Base-by-base conservation (phyloP, 371 early-diverging fungal species). In the Syncephalis plumigaleata region DNA sequence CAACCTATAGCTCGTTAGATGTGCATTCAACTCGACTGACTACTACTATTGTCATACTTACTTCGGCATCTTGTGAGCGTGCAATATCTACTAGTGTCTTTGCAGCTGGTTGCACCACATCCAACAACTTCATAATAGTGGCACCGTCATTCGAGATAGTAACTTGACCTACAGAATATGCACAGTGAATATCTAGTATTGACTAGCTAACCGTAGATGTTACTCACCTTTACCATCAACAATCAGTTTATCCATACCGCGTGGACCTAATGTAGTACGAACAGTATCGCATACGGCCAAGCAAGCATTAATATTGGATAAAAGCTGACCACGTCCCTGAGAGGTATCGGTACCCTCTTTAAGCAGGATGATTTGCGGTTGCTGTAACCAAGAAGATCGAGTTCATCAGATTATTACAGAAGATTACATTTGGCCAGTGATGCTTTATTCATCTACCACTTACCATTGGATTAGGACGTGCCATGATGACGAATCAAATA, bases 71-170 rank as follows among this genome's bases (percentile, higher is more conserved):
- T 74, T 99, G 99, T 43, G 97, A 85, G 52, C 98, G 79, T 36
- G 97, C 93, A 65, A 99, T 91, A 57, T 91, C 93, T 9, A 96
- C 96, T 24, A 99, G 70, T 4, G 98, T 85, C 69, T 92, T 91
- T 50, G 91, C 99, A 25, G 98, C 98, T 42, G 99, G 99, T 63
- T 99, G 99, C 38, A 92, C 91, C 55, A 98, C 90, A 60, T 98
- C 96, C 52, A 99, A 75, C 44, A 94, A 73, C 64, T 90, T 88
- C 79, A 99, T 74, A 58, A 99, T 99, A 36, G 99, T 99, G 17
- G 99, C 99, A 52, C 99, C 99, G 68, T 99, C 99, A 69, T 99
- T 99, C 22, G 99, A 98, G 56, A 99, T 96, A 13, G 98, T 90
- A 26, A 94, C 91, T 46, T 84, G 71, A 42, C 84, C 82, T 83